Conservation (phyloP, 2,329 filamentous ascomycete species). For the Leptographium lundbergii region DNA sequence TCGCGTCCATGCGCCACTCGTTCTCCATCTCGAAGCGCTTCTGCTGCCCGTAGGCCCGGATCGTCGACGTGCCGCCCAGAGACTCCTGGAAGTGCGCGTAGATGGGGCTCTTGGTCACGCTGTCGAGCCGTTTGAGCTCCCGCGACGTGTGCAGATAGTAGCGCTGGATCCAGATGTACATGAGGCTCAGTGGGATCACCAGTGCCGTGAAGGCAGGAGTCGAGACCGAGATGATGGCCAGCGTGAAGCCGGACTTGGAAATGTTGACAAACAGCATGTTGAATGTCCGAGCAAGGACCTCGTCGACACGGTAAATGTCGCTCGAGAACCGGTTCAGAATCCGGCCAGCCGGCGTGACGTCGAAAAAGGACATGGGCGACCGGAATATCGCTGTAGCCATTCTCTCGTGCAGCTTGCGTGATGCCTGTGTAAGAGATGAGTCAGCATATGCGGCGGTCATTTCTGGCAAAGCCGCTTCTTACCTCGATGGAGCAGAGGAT, state of each 20-base stretch:
- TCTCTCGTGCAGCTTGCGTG: slow-evolving; percentile 86
- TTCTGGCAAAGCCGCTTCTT: slow-evolving; percentile 12
- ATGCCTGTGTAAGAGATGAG: slow-evolving; percentile 45
- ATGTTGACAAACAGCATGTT: slow-evolving; percentile 86
- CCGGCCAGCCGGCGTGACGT: slow-evolving; percentile 90
- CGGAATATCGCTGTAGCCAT: slow-evolving; percentile 98
- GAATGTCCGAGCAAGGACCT: slow-evolving; percentile 90
- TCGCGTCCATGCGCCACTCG: slow-evolving; percentile 93
- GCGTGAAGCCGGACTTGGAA: slow-evolving; percentile 66
- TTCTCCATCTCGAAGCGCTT: slow-evolving; percentile 83
- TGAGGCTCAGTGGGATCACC: slow-evolving; percentile 64
- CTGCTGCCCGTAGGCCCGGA: slow-evolving; percentile 87
- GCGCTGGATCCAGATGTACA: slow-evolving; percentile 89
- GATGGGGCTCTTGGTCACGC: slow-evolving; percentile 88
- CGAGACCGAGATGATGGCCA: slow-evolving; percentile 69
- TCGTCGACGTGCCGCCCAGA: slow-evolving; percentile 84
- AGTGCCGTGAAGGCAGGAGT: slow-evolving; percentile 71
- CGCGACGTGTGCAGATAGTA: slow-evolving; percentile 95
- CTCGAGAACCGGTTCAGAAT: slow-evolving; percentile 93
- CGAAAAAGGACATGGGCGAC: slow-evolving; percentile 97
- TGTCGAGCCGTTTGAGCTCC: slow-evolving; percentile 91
- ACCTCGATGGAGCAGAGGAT: slow-evolving; percentile 99
- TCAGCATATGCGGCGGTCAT: not conserved
- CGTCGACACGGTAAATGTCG: slow-evolving; percentile 73
- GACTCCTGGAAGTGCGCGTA: slow-evolving; percentile 98